Conservation (phyloP, 306 rosid species). For the Fagus crenata region DNA sequence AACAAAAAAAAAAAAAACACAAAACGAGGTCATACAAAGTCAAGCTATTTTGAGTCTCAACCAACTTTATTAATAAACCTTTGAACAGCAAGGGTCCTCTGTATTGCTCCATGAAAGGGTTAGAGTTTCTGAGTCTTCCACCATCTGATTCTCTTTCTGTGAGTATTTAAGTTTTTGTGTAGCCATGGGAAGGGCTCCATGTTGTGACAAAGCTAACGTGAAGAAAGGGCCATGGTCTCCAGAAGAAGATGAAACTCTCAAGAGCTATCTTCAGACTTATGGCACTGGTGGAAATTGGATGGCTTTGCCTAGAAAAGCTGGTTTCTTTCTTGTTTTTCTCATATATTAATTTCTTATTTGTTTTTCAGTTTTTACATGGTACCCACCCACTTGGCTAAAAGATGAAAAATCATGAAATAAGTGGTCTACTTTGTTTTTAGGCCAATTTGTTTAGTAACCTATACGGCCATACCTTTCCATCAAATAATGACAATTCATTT, state of each 20-base stretch:
- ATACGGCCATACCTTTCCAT: no score
- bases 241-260: conserved; percentile 82
- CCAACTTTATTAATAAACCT: conserved; percentile 46
- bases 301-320: conserved; percentile 81
- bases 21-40: conserved; percentile 9
- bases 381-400: conserved; percentile 12
- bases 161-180: background rate
- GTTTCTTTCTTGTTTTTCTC: conserved; percentile 41
- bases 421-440: background rate
- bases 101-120: background rate
- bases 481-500: background rate
- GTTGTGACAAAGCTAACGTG: conserved; percentile 86
- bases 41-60: conserved; percentile 25
- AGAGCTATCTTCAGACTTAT: conserved; percentile 51
- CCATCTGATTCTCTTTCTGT: conserved; percentile 6
- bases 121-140: conserved; percentile 26
- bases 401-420: background rate
- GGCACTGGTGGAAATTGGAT: conserved; percentile 87
- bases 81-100: conserved; percentile 9
- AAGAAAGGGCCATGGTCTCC: conserved; percentile 96
- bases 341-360: background rate
- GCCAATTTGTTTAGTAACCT: background rate
- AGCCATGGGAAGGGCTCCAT: conserved; percentile 90
- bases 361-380: background rate
- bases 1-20: background rate